Conservation (phyloP, 352 stramenopile species). For the Globisporangium apiculatum region DNA sequence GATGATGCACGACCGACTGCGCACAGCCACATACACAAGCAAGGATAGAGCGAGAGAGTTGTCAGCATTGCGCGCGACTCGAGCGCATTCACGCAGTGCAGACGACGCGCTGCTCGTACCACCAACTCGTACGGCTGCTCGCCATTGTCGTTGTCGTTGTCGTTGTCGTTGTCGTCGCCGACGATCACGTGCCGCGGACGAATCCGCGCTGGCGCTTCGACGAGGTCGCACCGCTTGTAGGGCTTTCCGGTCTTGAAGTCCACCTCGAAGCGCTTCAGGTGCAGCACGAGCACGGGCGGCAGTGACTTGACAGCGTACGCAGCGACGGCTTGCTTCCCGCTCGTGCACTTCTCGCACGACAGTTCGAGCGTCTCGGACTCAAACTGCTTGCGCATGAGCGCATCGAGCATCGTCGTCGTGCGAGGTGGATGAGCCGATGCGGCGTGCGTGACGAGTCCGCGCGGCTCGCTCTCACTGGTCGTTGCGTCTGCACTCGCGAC, state of each 20-base stretch:
- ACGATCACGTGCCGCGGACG: conserved; percentile 32
- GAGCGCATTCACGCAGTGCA: no score
- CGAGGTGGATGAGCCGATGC: conserved; percentile 3
- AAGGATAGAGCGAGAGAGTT: no score
- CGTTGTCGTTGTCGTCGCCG: conserved; percentile 16
- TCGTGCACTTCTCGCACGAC: conserved; percentile 79
- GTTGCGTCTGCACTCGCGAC: not conserved
- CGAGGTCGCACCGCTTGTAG: conserved; percentile 74
- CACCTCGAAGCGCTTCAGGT: conserved; percentile 85
- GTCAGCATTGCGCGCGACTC: no score
- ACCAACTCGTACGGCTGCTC: conserved; percentile 39
- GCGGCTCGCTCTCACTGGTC: not conserved
- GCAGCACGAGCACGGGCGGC: conserved; percentile 65
- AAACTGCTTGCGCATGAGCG: conserved; percentile 71
- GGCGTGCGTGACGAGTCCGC: not conserved
- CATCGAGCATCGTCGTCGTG: conserved; percentile 40
- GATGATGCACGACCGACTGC: conserved; percentile 78
- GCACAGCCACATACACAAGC: conserved; percentile 6
- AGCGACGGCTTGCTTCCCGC: conserved; percentile 50
- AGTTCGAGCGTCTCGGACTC: conserved; percentile 70
- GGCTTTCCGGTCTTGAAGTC: conserved; percentile 52
- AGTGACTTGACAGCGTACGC: conserved; percentile 61
- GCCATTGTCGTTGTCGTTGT: conserved; percentile 14
- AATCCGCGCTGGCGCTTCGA: conserved; percentile 51
- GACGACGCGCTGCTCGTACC: conserved; percentile 16